Base-by-base conservation (phyloP, 371 early-diverging fungal species). In the Paraphysoderma sedebokerense region DNA sequence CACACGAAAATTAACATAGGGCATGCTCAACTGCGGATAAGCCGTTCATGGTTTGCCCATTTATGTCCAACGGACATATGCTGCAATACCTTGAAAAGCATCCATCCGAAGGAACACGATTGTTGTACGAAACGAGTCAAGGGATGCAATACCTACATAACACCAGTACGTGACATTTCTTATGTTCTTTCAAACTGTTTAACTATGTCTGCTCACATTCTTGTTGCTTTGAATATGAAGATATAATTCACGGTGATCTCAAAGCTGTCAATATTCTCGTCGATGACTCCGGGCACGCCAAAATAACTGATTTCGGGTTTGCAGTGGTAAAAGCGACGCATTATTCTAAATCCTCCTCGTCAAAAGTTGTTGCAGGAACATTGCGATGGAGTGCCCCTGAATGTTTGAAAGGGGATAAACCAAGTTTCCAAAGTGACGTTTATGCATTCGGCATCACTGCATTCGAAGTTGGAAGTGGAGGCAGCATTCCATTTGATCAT, bases 81-180 rank as follows among this genome's bases (percentile, higher is more conserved):
- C 6, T 20, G 19, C 6, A 4, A 0, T 24, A 24, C 26, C n/a
- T 31, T 6, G n/a, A 4, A 31, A 29, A 29, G 27, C 26, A 19
- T 4, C 42, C 42, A 2, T 19, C n/a, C 5, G 42, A 42, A 8
- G 29, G 31, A 17, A 17, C 31, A 1, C 42, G 42, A 9, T 31
- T 42, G 42, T 31, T 42, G 8, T 31, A 42, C 12, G 42, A 42
- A 31, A 42, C 42, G 1, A 31, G 29, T 17, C 26, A 26, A 31
- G 47, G 48, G 34, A 48, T 48, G 48, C 42, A 31, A 26, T 48
- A 48, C 13, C 46, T 48, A 35, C 48, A 48, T n/a, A n/a, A 8
- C 5, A 26, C 9, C 15, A 47, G 20, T n/a, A n/a, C n/a, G n/a
- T n/a, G n/a, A n/a, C n/a, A n/a, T n/a, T n/a, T n/a, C n/a, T n/a